A percentile compares a stretch with the other conserved stretches of the same genome.
Evolutionary conservation across 805 yeast species (phyloP).

Genomic region (Yamadazyma akitaensis): DNA sequence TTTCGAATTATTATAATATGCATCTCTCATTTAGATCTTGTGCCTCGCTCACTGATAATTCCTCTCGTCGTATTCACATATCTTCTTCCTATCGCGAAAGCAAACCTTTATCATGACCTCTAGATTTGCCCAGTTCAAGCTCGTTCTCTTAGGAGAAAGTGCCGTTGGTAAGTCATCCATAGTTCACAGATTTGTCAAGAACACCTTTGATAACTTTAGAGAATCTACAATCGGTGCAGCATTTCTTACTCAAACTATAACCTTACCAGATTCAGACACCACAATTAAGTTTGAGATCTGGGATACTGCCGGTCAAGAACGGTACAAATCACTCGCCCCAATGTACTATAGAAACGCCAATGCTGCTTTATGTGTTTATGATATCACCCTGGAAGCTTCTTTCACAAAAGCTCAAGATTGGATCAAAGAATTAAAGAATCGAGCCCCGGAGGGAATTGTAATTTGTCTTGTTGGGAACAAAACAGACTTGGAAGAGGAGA

Average conservation of each 20-base stretch:
- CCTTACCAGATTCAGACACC: slow-evolving; percentile 46
- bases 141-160: slow-evolving; percentile 76
- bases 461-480: slow-evolving; percentile 86
- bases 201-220: slow-evolving; percentile 66
- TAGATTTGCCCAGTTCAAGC: slow-evolving; percentile 47
- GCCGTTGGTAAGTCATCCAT: slow-evolving; percentile 75
- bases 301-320: slow-evolving; percentile 93
- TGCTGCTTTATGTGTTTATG: slow-evolving; percentile 77
- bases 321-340: slow-evolving; percentile 44
- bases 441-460: slow-evolving; percentile 69
- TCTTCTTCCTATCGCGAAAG: slow-evolving; percentile 3
- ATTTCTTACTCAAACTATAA: slow-evolving; percentile 65
- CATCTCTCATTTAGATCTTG: no score
- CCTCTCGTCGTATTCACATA: neutral
- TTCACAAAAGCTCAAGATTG: slow-evolving; percentile 68
- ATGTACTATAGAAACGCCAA: slow-evolving; percentile 51
- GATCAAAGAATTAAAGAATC: slow-evolving; percentile 78
- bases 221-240: slow-evolving; percentile 89
- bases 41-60: neutral
- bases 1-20: no score
- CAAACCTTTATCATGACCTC: neutral
- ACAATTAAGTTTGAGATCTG: slow-evolving; percentile 71
- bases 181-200: slow-evolving; percentile 63
- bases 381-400: slow-evolving; percentile 67
- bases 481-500: slow-evolving; percentile 51